Evolutionary conservation across 768 basidiomycete genomes (phyloP), one percentile per base, ranked within the genome.

Genomic region (Holtermanniella nyarrowii): DNA sequence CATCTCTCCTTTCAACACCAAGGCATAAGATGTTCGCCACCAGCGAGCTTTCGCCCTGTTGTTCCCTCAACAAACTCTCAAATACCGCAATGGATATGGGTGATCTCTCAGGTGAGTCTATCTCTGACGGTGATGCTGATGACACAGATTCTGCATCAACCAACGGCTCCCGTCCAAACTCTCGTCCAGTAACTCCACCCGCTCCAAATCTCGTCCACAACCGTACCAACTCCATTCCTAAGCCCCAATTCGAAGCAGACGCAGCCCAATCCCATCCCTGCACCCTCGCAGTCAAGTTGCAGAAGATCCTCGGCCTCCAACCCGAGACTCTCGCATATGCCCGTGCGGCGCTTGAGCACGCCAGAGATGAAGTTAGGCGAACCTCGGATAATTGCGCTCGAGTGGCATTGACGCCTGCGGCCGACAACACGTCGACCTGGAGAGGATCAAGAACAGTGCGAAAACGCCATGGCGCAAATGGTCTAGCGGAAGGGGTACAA

Each of bases 1-100:
- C n/a, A n/a, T n/a, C n/a, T n/a, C n/a, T n/a, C n/a, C n/a, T n/a
- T n/a, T n/a, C n/a, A n/a, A n/a, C n/a, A n/a, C n/a, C n/a, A n/a
- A n/a, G n/a, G n/a, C n/a, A n/a, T n/a, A n/a, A n/a, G n/a, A n/a
- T n/a, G n/a, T n/a, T n/a, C n/a, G n/a, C n/a, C n/a, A n/a, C n/a
- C n/a, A n/a, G n/a, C n/a, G n/a, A n/a, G n/a, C n/a, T n/a, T n/a
- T n/a, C n/a, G n/a, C n/a, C n/a, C n/a, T n/a, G n/a, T n/a, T n/a
- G n/a, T n/a, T n/a, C n/a, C n/a, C n/a, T n/a, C n/a, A n/a, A n/a
- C n/a, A n/a, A n/a, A n/a, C n/a, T n/a, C n/a, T n/a, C n/a, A n/a
- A n/a, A n/a, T n/a, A n/a, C n/a, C n/a, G n/a, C n/a, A n/a, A 54
- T 56, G 24, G 65, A 63, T 16, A 63, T 66, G 62, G 65, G 51